Evolutionary conservation across 805 yeast genomes (phyloP).

Genomic region (Metschnikowia orientalis): DNA sequence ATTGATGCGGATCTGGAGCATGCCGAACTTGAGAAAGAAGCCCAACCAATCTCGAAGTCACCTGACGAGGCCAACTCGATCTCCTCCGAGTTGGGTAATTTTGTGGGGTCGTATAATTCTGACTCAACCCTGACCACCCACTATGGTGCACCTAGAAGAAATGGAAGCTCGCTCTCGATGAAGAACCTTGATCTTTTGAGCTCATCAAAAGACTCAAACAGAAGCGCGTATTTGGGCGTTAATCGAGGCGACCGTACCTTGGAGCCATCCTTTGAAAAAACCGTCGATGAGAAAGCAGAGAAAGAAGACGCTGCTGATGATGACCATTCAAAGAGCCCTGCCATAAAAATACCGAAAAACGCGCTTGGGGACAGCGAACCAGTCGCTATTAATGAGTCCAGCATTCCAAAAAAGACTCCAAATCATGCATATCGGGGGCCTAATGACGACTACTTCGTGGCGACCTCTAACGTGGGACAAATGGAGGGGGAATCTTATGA

Average conservation of each 20-base stretch:
- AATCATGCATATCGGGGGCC: not conserved
- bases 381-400: no score
- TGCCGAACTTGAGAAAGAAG: not conserved
- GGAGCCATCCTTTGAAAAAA: no score
- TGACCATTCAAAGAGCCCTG: no score
- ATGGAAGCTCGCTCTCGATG: constrained; percentile 11
- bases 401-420: not conserved
- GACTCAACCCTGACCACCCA: constrained; percentile 39
- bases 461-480: no score
- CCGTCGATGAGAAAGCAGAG: no score
- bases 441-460: constrained; percentile 4
- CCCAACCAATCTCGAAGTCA: constrained; percentile 2
- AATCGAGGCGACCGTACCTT: no score
- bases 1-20: not conserved
- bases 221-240: constrained; percentile 1
- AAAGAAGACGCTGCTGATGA: no score
- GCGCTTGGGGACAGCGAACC: no score
- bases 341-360: no score
- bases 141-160: constrained; percentile 25
- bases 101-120: constrained; percentile 40
- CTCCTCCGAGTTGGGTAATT: constrained; percentile 36
- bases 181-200: constrained; percentile 10
- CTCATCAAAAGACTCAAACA: constrained; percentile 13
- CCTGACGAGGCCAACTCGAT: constrained; percentile 15
- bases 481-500: no score